These are phyloP conservation scores for Cantharellus anzutake DNA, from an alignment of 768 basidiomycete genomes.

Conservation along the genomic window DNA sequence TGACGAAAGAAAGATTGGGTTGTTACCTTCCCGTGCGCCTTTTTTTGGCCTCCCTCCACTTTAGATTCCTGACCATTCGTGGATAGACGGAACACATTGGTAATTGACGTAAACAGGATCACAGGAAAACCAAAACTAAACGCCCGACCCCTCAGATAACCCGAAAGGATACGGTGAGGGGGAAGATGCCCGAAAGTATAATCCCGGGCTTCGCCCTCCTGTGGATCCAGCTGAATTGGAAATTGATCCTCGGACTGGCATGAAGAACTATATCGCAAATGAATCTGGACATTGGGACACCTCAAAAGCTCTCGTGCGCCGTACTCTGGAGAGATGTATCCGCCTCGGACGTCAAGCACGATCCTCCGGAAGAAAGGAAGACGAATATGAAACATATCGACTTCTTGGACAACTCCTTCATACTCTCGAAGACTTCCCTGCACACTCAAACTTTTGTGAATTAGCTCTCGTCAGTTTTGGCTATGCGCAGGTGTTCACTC, in stretches of 20 bases:
- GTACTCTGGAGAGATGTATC: conserved; percentile 60
- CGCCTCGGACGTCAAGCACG: conserved; percentile 49
- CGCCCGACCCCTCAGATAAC: too few species aligned
- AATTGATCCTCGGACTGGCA: conserved; percentile 67
- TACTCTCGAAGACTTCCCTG: conserved; percentile 55
- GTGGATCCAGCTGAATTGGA: conserved; percentile 73
- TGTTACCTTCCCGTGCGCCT: conserved; percentile 65
- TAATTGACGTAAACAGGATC: too few species aligned
- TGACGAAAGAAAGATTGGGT: conserved; percentile 67
- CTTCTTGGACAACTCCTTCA: conserved; percentile 54
- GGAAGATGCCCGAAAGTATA: conserved; percentile 65
- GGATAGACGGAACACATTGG: too few species aligned
- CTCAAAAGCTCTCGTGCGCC: conserved; percentile 59
- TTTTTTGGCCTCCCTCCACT: background rate
- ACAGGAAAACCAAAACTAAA: too few species aligned
- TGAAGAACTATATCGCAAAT: conserved; percentile 90
- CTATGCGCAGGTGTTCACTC: conserved; percentile 56
- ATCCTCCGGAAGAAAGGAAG: conserved; percentile 17
- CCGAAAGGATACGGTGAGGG: conserved; percentile 50
- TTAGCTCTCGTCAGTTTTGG: conserved; percentile 59
- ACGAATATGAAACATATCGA: conserved; percentile 63
- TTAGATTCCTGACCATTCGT: too few species aligned
- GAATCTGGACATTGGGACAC: conserved; percentile 74
- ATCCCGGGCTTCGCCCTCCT: conserved; percentile 60
- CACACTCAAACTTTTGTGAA: conserved; percentile 68